phyloP scores from a whole-genome alignment of 208 protist species.

The Herpetomonas samuelpessoai region DNA sequence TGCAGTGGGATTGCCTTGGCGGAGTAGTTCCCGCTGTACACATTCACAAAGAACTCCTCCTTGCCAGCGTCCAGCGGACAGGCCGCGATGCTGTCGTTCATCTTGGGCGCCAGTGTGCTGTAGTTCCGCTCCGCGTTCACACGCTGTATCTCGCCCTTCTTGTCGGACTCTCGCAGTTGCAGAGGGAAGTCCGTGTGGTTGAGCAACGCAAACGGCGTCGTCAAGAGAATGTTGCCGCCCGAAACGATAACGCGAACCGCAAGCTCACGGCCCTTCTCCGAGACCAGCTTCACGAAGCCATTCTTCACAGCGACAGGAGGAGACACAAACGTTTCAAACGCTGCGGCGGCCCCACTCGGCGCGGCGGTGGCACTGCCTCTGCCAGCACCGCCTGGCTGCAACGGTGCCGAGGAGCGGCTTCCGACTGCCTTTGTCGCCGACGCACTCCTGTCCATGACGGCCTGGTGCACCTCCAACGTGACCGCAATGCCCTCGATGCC shows the following conservation, averaged over 20 bases:
- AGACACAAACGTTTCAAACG: background rate
- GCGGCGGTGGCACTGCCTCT: background rate
- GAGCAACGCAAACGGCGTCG: slow-evolving; percentile 61
- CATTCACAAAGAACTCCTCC: slow-evolving; percentile 77
- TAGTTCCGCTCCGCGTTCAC: slow-evolving; percentile 47
- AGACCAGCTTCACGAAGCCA: slow-evolving; percentile 20
- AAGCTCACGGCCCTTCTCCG: slow-evolving; percentile 34
- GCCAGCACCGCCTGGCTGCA: background rate
- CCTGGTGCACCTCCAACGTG: slow-evolving; percentile 41
- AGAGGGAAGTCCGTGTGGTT: slow-evolving; percentile 76
- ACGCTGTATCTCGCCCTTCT: slow-evolving; percentile 28
- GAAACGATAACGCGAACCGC: slow-evolving; percentile 29
- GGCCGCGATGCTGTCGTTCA: slow-evolving; percentile 54
- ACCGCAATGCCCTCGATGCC: slow-evolving; percentile 27
- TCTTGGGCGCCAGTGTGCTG: slow-evolving; percentile 42
- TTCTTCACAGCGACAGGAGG: slow-evolving; percentile 1
- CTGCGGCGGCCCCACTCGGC: background rate
- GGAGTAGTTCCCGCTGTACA: slow-evolving; percentile 34
- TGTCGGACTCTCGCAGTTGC: slow-evolving; percentile 56
- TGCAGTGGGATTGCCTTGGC: slow-evolving; percentile 67
- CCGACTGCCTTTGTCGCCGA: background rate
- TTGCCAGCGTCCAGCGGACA: slow-evolving; percentile 30
- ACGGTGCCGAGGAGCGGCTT: background rate
- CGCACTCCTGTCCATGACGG: background rate
- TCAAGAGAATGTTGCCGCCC: slow-evolving; percentile 38